Conservation (phyloP, 805 yeast species). For the Yarrowia hollandica region DNA sequence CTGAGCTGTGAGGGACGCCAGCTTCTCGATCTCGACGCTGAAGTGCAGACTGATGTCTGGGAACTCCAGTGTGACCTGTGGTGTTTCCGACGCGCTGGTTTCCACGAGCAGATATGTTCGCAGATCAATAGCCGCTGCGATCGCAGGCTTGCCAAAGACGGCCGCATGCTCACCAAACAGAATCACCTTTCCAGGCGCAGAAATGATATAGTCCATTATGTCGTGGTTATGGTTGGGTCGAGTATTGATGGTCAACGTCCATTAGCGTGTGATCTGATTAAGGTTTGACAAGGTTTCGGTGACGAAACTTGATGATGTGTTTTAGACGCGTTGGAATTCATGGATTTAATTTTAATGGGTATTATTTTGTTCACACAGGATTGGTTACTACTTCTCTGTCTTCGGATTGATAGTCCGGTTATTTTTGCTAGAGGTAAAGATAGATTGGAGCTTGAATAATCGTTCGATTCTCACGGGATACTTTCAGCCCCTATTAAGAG, state of each 20-base stretch:
- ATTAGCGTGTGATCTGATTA: conserved; percentile 19
- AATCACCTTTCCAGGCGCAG: conserved; percentile 97
- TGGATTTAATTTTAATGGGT: not conserved
- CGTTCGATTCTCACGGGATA: no score
- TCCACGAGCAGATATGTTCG: conserved; percentile 77
- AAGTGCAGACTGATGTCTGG: conserved; percentile 75
- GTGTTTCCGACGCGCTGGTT: conserved; percentile 43
- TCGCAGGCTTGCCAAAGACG: conserved; percentile 89
- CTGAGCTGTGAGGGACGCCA: conserved; percentile 47
- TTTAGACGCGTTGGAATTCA: not conserved
- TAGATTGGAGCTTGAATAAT: no score
- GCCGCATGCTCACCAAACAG: conserved; percentile 97
- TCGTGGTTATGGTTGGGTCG: not conserved
- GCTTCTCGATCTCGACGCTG: conserved; percentile 59
- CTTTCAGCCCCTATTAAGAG: no score
- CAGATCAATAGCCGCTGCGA: conserved; percentile 89
- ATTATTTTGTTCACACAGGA: not conserved
- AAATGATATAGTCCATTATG: conserved; percentile 55
- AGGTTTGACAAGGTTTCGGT: no score
- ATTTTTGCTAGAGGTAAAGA: no score
- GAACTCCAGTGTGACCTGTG: conserved; percentile 63
- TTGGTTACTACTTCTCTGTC: no score
- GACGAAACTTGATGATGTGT: no score
- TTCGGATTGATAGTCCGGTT: no score
- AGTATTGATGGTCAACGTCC: not conserved